These are phyloP conservation scores for Arctium lappa DNA, from an alignment of 129 eudicot species.

Conservation along the genomic window DNA sequence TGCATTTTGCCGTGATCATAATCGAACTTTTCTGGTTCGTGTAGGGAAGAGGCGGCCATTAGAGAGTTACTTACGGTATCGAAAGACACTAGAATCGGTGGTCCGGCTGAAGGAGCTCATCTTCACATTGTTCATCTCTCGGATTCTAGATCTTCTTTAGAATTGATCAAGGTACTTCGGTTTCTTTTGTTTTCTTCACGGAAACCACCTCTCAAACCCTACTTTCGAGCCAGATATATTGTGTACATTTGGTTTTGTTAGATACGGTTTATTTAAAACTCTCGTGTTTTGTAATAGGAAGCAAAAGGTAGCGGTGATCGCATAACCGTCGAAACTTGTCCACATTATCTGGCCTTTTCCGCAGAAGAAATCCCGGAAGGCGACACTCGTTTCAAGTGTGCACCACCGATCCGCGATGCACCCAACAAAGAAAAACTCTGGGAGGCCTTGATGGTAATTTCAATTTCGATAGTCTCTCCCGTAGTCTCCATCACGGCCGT, in stretches of 20 bases:
- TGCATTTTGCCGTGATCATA: background rate
- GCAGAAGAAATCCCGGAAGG: slow-evolving; percentile 90
- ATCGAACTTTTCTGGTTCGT: background rate
- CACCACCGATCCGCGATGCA: slow-evolving; percentile 91
- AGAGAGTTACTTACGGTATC: slow-evolving; percentile 71
- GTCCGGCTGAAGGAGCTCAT: slow-evolving; percentile 93
- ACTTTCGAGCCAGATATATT: background rate
- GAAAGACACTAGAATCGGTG: slow-evolving; percentile 70
- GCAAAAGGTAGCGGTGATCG: slow-evolving; percentile 89
- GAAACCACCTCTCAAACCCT: background rate
- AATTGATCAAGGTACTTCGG: slow-evolving; percentile 65
- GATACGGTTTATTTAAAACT: too few relatives aligned
- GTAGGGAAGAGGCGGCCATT: slow-evolving; percentile 96
- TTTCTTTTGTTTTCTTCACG: background rate
- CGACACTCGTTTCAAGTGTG: slow-evolving; percentile 93
- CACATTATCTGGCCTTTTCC: slow-evolving; percentile 94
- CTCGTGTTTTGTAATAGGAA: slow-evolving; percentile 45
- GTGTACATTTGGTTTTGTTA: background rate
- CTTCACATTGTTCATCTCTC: slow-evolving; percentile 94
- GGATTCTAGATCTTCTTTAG: slow-evolving; percentile 71
- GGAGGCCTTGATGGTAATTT: slow-evolving; percentile 77
- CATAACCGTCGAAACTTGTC: slow-evolving; percentile 90
- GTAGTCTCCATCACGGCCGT: background rate
- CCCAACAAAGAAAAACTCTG: slow-evolving; percentile 74
- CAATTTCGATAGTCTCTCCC: background rate